phyloP scores from a whole-genome alignment of 116 monocot genomes.

The Zostera marina region DNA sequence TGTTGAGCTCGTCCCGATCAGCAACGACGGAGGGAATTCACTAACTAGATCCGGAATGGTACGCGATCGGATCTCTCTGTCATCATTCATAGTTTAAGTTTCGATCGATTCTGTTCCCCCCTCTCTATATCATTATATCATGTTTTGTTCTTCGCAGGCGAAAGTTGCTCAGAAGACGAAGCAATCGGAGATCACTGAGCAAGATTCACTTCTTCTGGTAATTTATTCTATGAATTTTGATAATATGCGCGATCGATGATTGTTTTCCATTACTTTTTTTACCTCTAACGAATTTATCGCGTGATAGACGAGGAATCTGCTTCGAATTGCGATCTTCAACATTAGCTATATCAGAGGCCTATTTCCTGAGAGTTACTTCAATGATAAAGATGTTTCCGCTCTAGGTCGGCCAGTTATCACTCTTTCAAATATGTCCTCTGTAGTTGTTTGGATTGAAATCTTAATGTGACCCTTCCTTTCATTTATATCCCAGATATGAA shows the following conservation, averaged over 20 bases:
- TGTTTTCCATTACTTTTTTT: not conserved
- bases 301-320: slow-evolving; percentile 82
- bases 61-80: not conserved
- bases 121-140: too few relatives aligned
- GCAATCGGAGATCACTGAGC: slow-evolving; percentile 96
- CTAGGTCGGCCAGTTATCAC: slow-evolving; percentile 30
- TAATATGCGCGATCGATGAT: not conserved
- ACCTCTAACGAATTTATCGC: not conserved
- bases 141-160: slow-evolving; percentile 27
- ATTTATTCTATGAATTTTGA: not conserved
- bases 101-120: not conserved
- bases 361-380: slow-evolving; percentile 97
- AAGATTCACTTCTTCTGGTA: slow-evolving; percentile 97
- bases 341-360: slow-evolving; percentile 98
- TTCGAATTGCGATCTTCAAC: slow-evolving; percentile 93
- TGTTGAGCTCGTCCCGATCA: not conserved
- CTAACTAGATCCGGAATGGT: slow-evolving; percentile 6
- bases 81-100: not conserved
- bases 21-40: not conserved
- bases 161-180: slow-evolving; percentile 66
- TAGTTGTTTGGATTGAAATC: not conserved
- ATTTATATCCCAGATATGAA: slow-evolving; percentile 63
- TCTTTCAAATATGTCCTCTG: not conserved
- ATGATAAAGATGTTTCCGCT: slow-evolving; percentile 89
- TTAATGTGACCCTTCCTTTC: not conserved